Evolutionary conservation across 768 basidiomycete genomes (phyloP), one percentile per base, ranked within the genome.

Genomic region (Suillus fuscotomentosus): DNA sequence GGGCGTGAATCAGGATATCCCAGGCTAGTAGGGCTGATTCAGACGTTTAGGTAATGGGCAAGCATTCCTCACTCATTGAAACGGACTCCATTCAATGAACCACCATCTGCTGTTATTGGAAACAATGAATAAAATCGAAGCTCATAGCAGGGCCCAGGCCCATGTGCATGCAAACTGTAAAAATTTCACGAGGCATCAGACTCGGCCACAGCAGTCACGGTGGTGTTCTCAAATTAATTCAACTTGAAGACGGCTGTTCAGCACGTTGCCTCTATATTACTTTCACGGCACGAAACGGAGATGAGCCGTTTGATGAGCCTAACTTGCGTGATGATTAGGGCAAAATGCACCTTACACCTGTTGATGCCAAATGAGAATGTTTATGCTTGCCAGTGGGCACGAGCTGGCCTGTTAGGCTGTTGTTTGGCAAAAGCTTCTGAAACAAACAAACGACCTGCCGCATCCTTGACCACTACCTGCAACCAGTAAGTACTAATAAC

Each of bases 341-440:
- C 5, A 54, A 54, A 53, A 54, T 41, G 39, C 24, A 27, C 39
- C 9, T 27, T 24, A 24, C 22, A 9, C 38, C 22, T 51, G 24
- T 51, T 24, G 27, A 3, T 51, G 15, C 27, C 50, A 31, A 31
- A 17, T 20, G 50, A 17, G 27, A 27, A 17, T 31, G 36, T 1
- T 10, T 10, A 38, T 38, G 10, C 36, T 38, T 38, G 36, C 36
- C 36, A 38, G 36, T 48, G 10, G 11, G 5, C 45, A 47, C 50
- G 24, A 51, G 31, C 17, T 31, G 27, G 13, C 24, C 7, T 31
- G n/a, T 57, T 17, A 57, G 5, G 15, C 63, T 57, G 14, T 56
- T 74, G 60, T 71, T 74, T 72, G 74, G 68, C 69, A 67, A 69
- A 63, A 41, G 63, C 66, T 59, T 70, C 15, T 42, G 65, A 62